phyloP scores from a whole-genome alignment of 495 filamentous ascomycete species.

The Articulospora tetracladia region DNA sequence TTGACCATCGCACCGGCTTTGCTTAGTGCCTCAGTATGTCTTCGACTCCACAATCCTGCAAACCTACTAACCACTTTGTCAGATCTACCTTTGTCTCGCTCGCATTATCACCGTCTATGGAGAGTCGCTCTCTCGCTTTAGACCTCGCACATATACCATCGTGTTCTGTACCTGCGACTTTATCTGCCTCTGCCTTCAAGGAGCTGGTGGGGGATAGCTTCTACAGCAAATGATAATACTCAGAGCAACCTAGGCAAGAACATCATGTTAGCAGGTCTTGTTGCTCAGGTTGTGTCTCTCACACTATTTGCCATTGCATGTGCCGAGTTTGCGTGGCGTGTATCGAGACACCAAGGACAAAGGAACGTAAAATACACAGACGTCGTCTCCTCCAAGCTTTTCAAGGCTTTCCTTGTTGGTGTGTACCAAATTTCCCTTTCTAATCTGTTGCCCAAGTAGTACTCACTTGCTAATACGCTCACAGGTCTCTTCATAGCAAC shows the following conservation, averaged over 20 bases:
- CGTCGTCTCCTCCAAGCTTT: conserved; percentile 7
- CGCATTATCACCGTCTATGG: conserved; percentile 50
- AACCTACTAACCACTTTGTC: neutral
- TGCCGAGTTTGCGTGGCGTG: conserved; percentile 20
- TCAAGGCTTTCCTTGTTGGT: conserved; percentile 21
- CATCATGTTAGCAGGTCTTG: conserved; percentile 26
- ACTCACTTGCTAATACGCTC: neutral
- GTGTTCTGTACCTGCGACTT: conserved; percentile 52
- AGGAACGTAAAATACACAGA: conserved; percentile 25
- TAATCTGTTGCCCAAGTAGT: no score
- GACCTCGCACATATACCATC: conserved; percentile 45
- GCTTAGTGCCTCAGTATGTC: conserved; percentile 40
- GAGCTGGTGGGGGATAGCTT: conserved; percentile 50
- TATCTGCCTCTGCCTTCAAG: conserved; percentile 51
- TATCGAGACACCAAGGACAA: conserved; percentile 4
- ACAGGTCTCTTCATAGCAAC: conserved; percentile 20
- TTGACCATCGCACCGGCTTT: conserved; percentile 55
- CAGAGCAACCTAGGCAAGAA: conserved; percentile 17
- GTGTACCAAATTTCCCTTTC: conserved; percentile 30
- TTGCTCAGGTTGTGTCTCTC: conserved; percentile 23
- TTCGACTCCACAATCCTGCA: neutral
- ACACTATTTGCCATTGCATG: conserved; percentile 15
- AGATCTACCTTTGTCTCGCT: conserved; percentile 53
- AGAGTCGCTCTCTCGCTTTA: conserved; percentile 40
- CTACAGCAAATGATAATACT: conserved; percentile 31